A percentile compares a stretch with the other conserved stretches of the same genome.
Conservation (phyloP, 2,329 filamentous ascomycete genomes). For the Aspergillus awamori region DNA sequence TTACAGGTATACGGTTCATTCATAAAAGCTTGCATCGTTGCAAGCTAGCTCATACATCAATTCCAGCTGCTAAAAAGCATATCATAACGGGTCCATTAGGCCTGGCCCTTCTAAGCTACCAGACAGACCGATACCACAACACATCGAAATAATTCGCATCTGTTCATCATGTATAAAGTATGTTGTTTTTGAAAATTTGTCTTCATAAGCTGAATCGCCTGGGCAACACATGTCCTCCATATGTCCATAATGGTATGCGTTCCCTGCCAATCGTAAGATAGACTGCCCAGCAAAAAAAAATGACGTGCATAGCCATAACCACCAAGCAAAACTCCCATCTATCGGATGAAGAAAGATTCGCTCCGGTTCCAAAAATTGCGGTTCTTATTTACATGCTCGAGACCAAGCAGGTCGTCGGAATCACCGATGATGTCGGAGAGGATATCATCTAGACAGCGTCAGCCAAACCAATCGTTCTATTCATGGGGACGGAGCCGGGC, state of each 20-base stretch:
- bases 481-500: background rate
- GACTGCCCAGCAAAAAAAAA: background rate
- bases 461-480: constrained; percentile 10
- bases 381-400: constrained; percentile 66
- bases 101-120: constrained; percentile 8
- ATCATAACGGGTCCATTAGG: background rate
- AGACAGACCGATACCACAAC: background rate
- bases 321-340: constrained; percentile 25
- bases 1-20: background rate
- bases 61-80: background rate
- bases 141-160: background rate
- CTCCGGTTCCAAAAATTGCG: constrained; percentile 62
- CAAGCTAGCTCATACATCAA: constrained; percentile 9
- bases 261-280: constrained; percentile 11
- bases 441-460: constrained; percentile 44
- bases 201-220: constrained; percentile 6
- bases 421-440: constrained; percentile 68
- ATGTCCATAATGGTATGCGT: constrained; percentile 9
- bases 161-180: constrained; percentile 2
- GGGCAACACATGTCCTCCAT: constrained; percentile 8
- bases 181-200: constrained; percentile 1
- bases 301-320: constrained; percentile 4
- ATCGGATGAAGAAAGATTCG: constrained; percentile 67
- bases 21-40: background rate
- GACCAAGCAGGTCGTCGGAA: constrained; percentile 72